These are phyloP conservation scores for Metarhizium humberi DNA, from an alignment of 2,329 filamentous ascomycete species.

Conservation along the genomic window DNA sequence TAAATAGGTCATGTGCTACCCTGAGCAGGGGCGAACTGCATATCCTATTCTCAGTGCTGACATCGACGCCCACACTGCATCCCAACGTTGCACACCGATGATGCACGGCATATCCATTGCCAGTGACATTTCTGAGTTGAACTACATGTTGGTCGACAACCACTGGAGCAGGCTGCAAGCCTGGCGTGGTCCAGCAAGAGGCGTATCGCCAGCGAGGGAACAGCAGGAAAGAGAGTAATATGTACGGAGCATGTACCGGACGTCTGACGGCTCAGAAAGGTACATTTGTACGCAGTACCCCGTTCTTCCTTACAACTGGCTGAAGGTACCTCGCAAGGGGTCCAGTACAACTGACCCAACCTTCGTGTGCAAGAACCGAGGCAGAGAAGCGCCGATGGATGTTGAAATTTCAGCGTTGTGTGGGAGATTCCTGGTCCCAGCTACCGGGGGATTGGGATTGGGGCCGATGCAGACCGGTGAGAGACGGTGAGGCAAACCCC, in stretches of 20 bases:
- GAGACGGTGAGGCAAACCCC: not conserved
- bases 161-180: not conserved
- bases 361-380: not conserved
- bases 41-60: not conserved
- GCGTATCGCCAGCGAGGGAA: not conserved
- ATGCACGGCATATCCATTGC: slow-evolving; percentile 4
- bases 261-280: too few species aligned
- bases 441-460: not conserved
- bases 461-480: not conserved
- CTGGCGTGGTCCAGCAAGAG: not conserved
- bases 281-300: too few species aligned
- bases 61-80: not conserved
- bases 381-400: not conserved
- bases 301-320: too few species aligned
- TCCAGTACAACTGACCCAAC: not conserved
- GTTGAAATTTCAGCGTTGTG: not conserved
- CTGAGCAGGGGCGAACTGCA: not conserved
- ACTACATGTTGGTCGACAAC: not conserved
- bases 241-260: not conserved
- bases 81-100: slow-evolving; percentile 6
- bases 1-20: not conserved
- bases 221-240: not conserved
- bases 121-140: not conserved
- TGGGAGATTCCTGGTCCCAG: not conserved
- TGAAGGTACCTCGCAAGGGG: too few species aligned